A percentile compares a stretch with the other conserved stretches of the same genome.
phyloP scores from a whole-genome alignment of 257 asterid genomes.

The Ocimum tenuiflorum region DNA sequence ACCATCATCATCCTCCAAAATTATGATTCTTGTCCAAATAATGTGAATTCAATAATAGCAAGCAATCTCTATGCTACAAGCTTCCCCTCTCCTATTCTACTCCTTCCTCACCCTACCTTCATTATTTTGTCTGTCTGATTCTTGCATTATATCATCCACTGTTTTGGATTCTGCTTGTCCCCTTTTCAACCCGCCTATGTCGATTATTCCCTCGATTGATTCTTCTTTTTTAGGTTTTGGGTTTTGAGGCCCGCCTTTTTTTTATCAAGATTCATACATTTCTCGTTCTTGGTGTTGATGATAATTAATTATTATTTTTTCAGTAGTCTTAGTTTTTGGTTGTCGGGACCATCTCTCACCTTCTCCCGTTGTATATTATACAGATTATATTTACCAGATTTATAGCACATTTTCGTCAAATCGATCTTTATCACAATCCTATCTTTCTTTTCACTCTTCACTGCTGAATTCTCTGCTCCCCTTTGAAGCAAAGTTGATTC shows the following conservation, averaged over 20 bases:
- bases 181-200: slow-evolving; percentile 7
- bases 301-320: slow-evolving; percentile 28
- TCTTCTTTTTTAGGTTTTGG: not conserved
- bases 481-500: slow-evolving; percentile 61
- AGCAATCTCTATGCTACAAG: slow-evolving; percentile 16
- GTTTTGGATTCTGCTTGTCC: slow-evolving; percentile 34
- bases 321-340: slow-evolving; percentile 19
- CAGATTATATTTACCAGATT: slow-evolving; percentile 6
- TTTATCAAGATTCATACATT: slow-evolving; percentile 37
- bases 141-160: slow-evolving; percentile 23
- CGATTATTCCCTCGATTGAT: not conserved
- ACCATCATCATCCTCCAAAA: not conserved
- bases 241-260: not conserved
- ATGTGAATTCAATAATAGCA: slow-evolving; percentile 24
- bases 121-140: slow-evolving; percentile 6
- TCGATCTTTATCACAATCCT: slow-evolving; percentile 16
- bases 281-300: slow-evolving; percentile 23
- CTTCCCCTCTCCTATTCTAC: not conserved
- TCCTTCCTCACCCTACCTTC: slow-evolving; percentile 9
- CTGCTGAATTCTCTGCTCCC: slow-evolving; percentile 37
- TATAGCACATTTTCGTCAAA: slow-evolving; percentile 22
- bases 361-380: slow-evolving; percentile 36
- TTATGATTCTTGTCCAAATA: slow-evolving; percentile 11
- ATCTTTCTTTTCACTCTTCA: slow-evolving; percentile 22
- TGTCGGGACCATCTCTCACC: slow-evolving; percentile 50